Evolutionary conservation across 2,329 filamentous ascomycete genomes (phyloP).

Genomic region (Emmonsia crescens): DNA sequence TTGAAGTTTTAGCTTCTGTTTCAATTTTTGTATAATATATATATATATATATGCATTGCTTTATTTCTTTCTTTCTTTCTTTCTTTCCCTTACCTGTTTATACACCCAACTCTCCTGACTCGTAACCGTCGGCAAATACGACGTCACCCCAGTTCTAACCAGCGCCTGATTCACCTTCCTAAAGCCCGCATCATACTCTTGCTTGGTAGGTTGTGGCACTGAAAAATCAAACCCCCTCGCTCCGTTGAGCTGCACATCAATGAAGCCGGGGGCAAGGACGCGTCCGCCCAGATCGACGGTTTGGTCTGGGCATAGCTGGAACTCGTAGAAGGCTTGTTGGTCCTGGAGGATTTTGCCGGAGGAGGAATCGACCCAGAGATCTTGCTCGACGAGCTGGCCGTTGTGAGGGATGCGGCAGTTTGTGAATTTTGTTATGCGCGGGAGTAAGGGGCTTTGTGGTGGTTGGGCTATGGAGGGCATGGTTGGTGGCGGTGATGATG

Average conservation of each 20-base stretch:
- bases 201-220: constrained; percentile 53
- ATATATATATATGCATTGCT: neutral
- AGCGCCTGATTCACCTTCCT: constrained; percentile 59
- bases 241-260: constrained; percentile 86
- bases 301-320: constrained; percentile 50
- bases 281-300: constrained; percentile 71
- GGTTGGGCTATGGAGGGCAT: constrained; percentile 30
- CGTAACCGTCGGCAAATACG: constrained; percentile 75
- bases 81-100: constrained; percentile 47
- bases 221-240: constrained; percentile 92
- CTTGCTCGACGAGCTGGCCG: constrained; percentile 57
- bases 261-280: constrained; percentile 74
- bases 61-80: neutral
- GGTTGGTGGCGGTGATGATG: constrained; percentile 14
- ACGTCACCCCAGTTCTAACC: constrained; percentile 71
- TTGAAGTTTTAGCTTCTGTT: neutral
- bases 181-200: constrained; percentile 62
- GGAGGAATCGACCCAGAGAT: constrained; percentile 77
- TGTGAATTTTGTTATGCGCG: constrained; percentile 70
- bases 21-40: neutral
- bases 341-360: constrained; percentile 73
- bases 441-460: constrained; percentile 11
- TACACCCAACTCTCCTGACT: constrained; percentile 71
- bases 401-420: constrained; percentile 71
- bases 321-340: constrained; percentile 46